phyloP scores from a whole-genome alignment of 495 filamentous ascomycete species.

The Lasiosphaeria ovina region DNA sequence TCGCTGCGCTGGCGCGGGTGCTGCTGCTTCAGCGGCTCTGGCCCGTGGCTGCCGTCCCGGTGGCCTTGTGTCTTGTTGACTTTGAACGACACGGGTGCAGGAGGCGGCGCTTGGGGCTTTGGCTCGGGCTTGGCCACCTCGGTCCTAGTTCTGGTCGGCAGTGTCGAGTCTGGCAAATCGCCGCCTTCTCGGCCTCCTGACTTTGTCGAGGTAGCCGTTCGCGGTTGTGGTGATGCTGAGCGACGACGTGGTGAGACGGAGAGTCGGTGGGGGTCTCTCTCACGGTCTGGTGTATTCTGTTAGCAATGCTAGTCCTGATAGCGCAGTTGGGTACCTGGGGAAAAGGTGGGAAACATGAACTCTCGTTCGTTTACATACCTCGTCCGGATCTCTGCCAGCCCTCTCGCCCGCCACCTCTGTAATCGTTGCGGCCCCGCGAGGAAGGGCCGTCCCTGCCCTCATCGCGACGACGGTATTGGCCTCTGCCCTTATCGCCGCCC shows the following conservation, averaged over 20 bases:
- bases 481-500: constrained; percentile 12
- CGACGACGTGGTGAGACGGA: constrained; percentile 12
- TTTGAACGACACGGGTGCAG: constrained; percentile 35
- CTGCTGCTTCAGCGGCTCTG: constrained; percentile 13
- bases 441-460: constrained; percentile 12
- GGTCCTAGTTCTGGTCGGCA: constrained; percentile 23
- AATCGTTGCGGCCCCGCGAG: constrained; percentile 16
- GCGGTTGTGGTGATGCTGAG: constrained; percentile 31
- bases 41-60: constrained; percentile 40
- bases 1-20: constrained; percentile 9
- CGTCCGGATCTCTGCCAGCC: constrained; percentile 25
- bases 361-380: constrained; percentile 14
- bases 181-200: constrained; percentile 11
- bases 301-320: background rate
- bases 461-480: constrained; percentile 20
- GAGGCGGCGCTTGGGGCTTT: constrained; percentile 29
- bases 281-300: constrained; percentile 26
- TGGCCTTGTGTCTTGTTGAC: constrained; percentile 37
- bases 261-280: constrained; percentile 22
- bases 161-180: constrained; percentile 5
- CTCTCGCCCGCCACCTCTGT: constrained; percentile 19
- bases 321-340: background rate
- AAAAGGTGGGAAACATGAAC: background rate
- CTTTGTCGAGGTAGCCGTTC: constrained; percentile 16
- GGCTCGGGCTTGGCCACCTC: constrained; percentile 14